A percentile compares a stretch with the other conserved stretches of the same genome.
Conservation (phyloP, 768 basidiomycete genomes). For the Cantharellus anzutake region DNA sequence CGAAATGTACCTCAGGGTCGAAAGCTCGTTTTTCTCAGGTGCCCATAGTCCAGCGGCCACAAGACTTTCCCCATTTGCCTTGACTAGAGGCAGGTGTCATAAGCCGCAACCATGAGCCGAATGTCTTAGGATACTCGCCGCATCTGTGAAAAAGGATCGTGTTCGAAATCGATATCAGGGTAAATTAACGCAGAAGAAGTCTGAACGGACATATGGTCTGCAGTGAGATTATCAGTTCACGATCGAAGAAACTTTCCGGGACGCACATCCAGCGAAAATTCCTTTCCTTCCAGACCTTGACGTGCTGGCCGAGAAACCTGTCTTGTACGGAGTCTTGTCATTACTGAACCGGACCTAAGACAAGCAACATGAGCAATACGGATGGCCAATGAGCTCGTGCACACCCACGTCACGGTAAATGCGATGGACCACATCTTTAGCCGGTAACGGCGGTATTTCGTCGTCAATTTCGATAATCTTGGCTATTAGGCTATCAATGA, state of each 20-base stretch:
- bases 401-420: conserved; percentile 72
- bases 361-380: neutral
- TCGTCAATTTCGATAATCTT: conserved; percentile 53
- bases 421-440: conserved; percentile 80
- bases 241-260: neutral
- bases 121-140: neutral
- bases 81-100: neutral
- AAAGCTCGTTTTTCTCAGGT: conserved; percentile 60
- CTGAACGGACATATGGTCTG: conserved; percentile 43
- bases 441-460: conserved; percentile 72
- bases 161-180: neutral
- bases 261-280: conserved; percentile 69
- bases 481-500: conserved; percentile 52
- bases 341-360: conserved; percentile 70
- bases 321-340: conserved; percentile 94
- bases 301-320: conserved; percentile 57
- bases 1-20: conserved; percentile 38
- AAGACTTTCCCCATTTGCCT: conserved; percentile 30
- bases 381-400: too few relatives aligned
- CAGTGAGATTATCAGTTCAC: neutral
- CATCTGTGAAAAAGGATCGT: neutral
- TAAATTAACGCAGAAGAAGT: neutral
- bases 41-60: conserved; percentile 72
- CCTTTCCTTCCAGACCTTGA: conserved; percentile 84
- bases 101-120: neutral